These are phyloP conservation scores for Phytophthora meadii DNA, from an alignment of 352 stramenopile species.

Conservation along the genomic window DNA sequence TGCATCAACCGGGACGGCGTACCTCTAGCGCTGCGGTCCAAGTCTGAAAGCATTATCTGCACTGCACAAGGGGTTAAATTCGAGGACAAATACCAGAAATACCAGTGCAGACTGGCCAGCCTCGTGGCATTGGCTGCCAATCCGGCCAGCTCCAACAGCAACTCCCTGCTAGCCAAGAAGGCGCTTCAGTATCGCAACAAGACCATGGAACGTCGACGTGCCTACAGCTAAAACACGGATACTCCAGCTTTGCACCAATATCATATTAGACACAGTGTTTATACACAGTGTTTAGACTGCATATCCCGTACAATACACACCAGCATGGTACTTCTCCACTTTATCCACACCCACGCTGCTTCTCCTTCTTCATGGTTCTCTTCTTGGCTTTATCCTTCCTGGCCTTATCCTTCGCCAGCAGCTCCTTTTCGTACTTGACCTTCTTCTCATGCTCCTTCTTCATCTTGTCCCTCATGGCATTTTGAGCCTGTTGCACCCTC, in stretches of 20 bases:
- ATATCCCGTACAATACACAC: conserved; percentile 20
- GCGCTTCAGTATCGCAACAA: conserved; percentile 37
- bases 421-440: conserved; percentile 71
- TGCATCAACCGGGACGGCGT: not conserved
- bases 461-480: conserved; percentile 67
- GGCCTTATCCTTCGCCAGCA: conserved; percentile 71
- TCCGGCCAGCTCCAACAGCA: conserved; percentile 24
- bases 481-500: conserved; percentile 59
- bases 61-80: conserved; percentile 39
- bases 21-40: conserved; percentile 11
- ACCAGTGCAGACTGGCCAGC: conserved; percentile 22
- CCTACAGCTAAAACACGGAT: conserved; percentile 10
- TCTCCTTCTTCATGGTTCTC: conserved; percentile 75
- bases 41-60: conserved; percentile 34
- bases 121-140: conserved; percentile 24
- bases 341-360: conserved; percentile 58
- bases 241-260: not conserved
- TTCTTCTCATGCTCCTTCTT: conserved; percentile 81
- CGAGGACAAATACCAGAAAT: conserved; percentile 20
- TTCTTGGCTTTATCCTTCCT: conserved; percentile 81
- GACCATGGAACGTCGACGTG: conserved; percentile 18
- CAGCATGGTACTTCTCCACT: not conserved
- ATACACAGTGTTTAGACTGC: conserved; percentile 19
- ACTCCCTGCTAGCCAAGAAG: conserved; percentile 36
- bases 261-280: conserved; percentile 18